A percentile compares a stretch with the other conserved stretches of the same genome.
Conservation (phyloP, 768 basidiomycete species). For the Gloeostereum incarnatum region DNA sequence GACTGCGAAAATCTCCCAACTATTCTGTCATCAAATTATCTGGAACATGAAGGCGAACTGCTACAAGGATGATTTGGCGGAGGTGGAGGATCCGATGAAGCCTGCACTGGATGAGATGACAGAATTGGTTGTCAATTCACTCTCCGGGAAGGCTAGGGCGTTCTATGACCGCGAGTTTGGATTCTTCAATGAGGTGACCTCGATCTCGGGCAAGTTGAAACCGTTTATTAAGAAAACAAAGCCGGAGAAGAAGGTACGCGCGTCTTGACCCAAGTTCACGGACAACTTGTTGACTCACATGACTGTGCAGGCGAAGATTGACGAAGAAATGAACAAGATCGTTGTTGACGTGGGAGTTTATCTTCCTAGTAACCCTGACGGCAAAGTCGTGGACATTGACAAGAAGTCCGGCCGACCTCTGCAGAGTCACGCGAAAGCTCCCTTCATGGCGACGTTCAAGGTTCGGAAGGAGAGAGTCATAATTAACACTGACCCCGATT, state of each 20-base stretch:
- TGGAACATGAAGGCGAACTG: conserved; percentile 99
- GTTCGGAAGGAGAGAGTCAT: conserved; percentile 79
- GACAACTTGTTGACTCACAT: too few relatives aligned
- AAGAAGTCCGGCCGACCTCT: conserved; percentile 93
- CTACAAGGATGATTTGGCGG: conserved; percentile 84
- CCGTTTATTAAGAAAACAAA: conserved; percentile 94
- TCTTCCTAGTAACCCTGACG: conserved; percentile 95
- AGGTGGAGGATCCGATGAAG: conserved; percentile 91
- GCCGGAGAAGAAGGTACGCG: conserved; percentile 83
- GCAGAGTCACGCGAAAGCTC: conserved; percentile 98
- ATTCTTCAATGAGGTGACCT: conserved; percentile 95
- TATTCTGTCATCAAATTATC: conserved; percentile 99
- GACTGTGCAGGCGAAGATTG: conserved; percentile 84
- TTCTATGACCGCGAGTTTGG: conserved; percentile 95
- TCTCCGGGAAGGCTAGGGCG: conserved; percentile 79
- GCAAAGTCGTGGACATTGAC: conserved; percentile 93
- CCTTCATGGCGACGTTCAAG: conserved; percentile 99
- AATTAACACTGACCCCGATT: conserved; percentile 63
- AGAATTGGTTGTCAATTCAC: conserved; percentile 64
- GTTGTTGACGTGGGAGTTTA: conserved; percentile 92
- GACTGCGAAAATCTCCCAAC: conserved; percentile 92
- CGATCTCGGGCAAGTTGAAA: conserved; percentile 95
- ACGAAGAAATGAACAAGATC: conserved; percentile 98
- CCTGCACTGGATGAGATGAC: conserved; percentile 88
- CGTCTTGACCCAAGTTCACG: not conserved